These are phyloP conservation scores for Prunus yedoensis DNA, from an alignment of 331 rosid species.

Conservation along the genomic window DNA sequence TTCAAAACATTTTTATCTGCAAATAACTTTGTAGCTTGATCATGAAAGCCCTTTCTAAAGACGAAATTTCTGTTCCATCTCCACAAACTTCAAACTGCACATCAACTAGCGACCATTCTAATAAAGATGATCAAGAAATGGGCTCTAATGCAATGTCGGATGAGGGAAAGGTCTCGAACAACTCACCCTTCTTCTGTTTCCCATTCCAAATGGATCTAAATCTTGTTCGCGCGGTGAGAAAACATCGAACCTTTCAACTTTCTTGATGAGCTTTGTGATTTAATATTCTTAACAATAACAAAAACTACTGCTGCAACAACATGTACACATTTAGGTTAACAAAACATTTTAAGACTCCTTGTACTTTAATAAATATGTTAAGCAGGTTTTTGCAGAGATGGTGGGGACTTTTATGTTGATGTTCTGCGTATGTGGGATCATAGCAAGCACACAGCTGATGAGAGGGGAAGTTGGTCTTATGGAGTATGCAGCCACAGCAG, in stretches of 20 bases:
- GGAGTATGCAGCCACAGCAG: constrained; percentile 80
- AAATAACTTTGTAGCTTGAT: constrained; percentile 17
- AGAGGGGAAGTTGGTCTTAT: constrained; percentile 59
- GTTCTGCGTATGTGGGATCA: constrained; percentile 70
- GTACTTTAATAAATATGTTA: not conserved
- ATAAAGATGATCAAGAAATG: constrained; percentile 54
- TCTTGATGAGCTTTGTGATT: not conserved
- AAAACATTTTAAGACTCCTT: not conserved
- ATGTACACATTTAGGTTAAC: no score
- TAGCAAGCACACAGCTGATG: constrained; percentile 50
- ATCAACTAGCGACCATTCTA: constrained; percentile 38
- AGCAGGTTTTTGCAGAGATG: constrained; percentile 74
- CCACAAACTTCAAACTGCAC: constrained; percentile 35
- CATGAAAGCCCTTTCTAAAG: constrained; percentile 48
- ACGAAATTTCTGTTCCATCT: constrained; percentile 30
- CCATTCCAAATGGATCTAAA: constrained; percentile 33
- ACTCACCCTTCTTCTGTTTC: constrained; percentile 20
- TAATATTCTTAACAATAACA: not conserved
- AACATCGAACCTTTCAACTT: not conserved
- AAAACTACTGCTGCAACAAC: not conserved
- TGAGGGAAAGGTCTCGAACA: constrained; percentile 24
- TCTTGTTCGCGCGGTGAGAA: constrained; percentile 52
- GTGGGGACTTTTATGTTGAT: constrained; percentile 74
- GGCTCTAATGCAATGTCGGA: constrained; percentile 34
- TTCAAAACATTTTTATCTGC: constrained; percentile 3